Percentiles rank a stretch among this genome's conserved stretches.
Evolutionary conservation across 2,329 filamentous ascomycete species (phyloP).

Genomic region (Scytalidium sp.): DNA sequence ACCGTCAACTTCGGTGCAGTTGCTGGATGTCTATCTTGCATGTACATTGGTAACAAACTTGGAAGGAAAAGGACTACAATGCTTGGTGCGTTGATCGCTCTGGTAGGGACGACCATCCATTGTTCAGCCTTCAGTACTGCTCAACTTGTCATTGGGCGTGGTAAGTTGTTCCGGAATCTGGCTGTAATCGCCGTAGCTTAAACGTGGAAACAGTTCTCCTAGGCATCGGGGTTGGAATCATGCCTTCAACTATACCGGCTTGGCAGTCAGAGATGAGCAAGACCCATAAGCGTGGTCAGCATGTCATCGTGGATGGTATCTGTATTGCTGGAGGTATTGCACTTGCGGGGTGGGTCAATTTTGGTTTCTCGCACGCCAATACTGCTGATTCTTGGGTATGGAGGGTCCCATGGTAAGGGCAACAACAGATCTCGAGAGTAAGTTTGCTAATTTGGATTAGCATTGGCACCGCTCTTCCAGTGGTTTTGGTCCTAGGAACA

Average conservation of each 20-base stretch:
- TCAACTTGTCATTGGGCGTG: slow-evolving; percentile 39
- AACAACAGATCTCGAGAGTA: not conserved
- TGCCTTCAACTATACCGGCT: slow-evolving; percentile 38
- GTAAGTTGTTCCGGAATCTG: slow-evolving; percentile 12
- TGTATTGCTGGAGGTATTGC: slow-evolving; percentile 48
- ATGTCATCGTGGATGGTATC: slow-evolving; percentile 35
- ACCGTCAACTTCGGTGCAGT: slow-evolving; percentile 32
- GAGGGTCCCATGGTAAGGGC: not conserved
- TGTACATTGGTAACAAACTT: slow-evolving; percentile 34
- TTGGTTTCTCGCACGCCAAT: slow-evolving; percentile 44
- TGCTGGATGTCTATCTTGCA: slow-evolving; percentile 33
- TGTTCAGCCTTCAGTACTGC: slow-evolving; percentile 34
- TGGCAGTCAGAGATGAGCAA: slow-evolving; percentile 37
- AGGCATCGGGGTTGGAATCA: slow-evolving; percentile 35
- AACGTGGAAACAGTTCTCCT: slow-evolving; percentile 28
- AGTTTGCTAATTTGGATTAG: not conserved
- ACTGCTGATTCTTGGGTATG: not conserved
- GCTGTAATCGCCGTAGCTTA: not conserved
- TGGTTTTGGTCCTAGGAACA: slow-evolving; percentile 6
- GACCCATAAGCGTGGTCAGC: slow-evolving; percentile 39
- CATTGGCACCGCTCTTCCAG: not conserved
- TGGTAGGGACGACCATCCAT: slow-evolving; percentile 41
- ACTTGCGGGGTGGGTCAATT: slow-evolving; percentile 57
- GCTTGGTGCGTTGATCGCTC: slow-evolving; percentile 33
- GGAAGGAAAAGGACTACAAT: slow-evolving; percentile 41